Percentiles rank a stretch among this genome's conserved stretches.
phyloP scores from a whole-genome alignment of 2,329 filamentous ascomycete species.

The Fusarium clavum region DNA sequence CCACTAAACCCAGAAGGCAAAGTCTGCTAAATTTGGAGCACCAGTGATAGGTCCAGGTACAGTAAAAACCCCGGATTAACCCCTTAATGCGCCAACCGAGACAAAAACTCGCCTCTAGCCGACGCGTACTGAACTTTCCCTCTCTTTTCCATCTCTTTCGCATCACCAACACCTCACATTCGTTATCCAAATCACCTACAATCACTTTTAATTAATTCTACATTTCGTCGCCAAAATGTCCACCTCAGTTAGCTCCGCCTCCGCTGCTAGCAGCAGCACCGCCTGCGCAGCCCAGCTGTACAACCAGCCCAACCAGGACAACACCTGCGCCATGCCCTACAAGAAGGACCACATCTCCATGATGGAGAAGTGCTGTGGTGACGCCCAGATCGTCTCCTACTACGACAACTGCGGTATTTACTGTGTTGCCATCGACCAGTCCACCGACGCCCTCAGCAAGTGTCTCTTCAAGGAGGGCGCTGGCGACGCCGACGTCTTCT shows the following conservation, averaged over 20 bases:
- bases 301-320: constrained; percentile 57
- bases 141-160: not conserved
- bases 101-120: constrained; percentile 24
- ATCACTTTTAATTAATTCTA: constrained; percentile 12
- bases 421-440: constrained; percentile 55
- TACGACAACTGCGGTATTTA: constrained; percentile 62
- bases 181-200: constrained; percentile 16
- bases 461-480: constrained; percentile 58
- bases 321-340: constrained; percentile 58
- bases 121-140: not conserved
- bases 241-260: constrained; percentile 30
- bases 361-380: constrained; percentile 59
- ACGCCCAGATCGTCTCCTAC: constrained; percentile 59
- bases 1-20: constrained; percentile 2
- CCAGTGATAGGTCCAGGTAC: constrained; percentile 8
- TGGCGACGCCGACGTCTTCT: constrained; percentile 56
- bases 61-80: constrained; percentile 31
- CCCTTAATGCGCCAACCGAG: constrained; percentile 33
- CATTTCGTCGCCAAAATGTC: constrained; percentile 34
- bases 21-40: constrained; percentile 30
- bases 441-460: constrained; percentile 44
- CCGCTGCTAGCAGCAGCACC: constrained; percentile 22
- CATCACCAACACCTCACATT: constrained; percentile 15
- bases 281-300: constrained; percentile 49
- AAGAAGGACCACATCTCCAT: constrained; percentile 56